Conservation (phyloP, 2,329 filamentous ascomycete species). For the Paecilomyces formosus region DNA sequence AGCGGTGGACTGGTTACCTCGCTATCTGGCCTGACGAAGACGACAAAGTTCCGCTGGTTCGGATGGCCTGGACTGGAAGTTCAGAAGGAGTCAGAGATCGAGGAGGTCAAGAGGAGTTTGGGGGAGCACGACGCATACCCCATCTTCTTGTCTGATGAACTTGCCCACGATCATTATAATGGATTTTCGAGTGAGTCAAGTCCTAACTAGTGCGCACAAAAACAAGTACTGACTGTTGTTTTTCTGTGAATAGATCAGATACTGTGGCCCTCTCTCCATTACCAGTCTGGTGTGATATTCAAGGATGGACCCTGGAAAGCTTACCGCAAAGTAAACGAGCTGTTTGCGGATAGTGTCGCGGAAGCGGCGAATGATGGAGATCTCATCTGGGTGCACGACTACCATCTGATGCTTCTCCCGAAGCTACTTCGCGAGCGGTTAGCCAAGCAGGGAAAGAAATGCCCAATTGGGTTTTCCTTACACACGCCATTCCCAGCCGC, state of each 20-base stretch:
- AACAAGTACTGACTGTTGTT: slow-evolving; percentile 48
- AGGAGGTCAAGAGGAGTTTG: slow-evolving; percentile 61
- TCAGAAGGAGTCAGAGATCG: slow-evolving; percentile 62
- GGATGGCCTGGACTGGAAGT: slow-evolving; percentile 90
- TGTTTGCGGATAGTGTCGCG: slow-evolving; percentile 78
- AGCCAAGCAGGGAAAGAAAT: slow-evolving; percentile 61
- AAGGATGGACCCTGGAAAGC: slow-evolving; percentile 83
- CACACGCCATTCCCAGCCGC: slow-evolving; percentile 91
- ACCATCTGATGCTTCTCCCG: slow-evolving; percentile 91
- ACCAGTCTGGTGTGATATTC: slow-evolving; percentile 90
- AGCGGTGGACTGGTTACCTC: slow-evolving; percentile 88
- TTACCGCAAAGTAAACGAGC: slow-evolving; percentile 79
- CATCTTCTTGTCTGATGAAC: slow-evolving; percentile 78
- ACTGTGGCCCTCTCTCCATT: slow-evolving; percentile 94
- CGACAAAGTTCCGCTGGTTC: slow-evolving; percentile 90
- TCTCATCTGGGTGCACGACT: slow-evolving; percentile 92
- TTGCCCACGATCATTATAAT: slow-evolving; percentile 90
- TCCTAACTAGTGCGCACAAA: slow-evolving; percentile 23
- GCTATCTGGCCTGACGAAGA: slow-evolving; percentile 78
- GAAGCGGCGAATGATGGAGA: slow-evolving; percentile 78
- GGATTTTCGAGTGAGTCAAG: slow-evolving; percentile 73
- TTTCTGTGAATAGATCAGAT: slow-evolving; percentile 63
- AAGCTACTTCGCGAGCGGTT: slow-evolving; percentile 76
- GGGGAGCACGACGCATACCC: slow-evolving; percentile 76
- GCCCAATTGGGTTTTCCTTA: slow-evolving; percentile 92